Evolutionary conservation across 192 early-diverging fungal genomes (phyloP), one percentile per base, ranked within the genome.

Genomic region (Phycomyces blakesleeanus): DNA sequence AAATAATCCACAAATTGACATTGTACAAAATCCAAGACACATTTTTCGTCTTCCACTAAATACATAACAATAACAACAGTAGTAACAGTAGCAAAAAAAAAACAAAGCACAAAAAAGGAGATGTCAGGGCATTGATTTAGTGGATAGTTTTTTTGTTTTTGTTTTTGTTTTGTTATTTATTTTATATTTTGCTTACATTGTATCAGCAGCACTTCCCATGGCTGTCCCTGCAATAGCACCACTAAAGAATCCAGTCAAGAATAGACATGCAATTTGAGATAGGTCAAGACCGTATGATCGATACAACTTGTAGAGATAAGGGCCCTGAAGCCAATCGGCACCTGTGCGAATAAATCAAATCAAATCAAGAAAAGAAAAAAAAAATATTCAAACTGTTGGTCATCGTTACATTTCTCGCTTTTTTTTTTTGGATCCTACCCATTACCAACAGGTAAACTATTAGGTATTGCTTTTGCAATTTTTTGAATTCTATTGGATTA

Each of bases 151-250:
- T 50, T n/a, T n/a, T n/a, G n/a, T n/a, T n/a, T n/a, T n/a, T n/a
- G n/a, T n/a, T n/a, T n/a, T n/a, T n/a, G n/a, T n/a, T n/a, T n/a
- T n/a, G n/a, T n/a, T n/a, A n/a, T n/a, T n/a, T n/a, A 38, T 18
- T 56, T 29, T 29, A 5, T 55, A n/a, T 7, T 59, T 24, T 47
- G 78, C n/a, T 41, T 79, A 89, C 89, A 76, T 73, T 57, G 74
- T 81, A 59, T 92, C 90, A 12, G 86, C 87, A 14, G 88, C 61
- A 51, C 84, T 83, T 63, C 89, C 90, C 41, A 89, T 66, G 7
- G 86, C 58, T 1, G 87, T 90, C 29, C 89, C 89, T 78, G 86
- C 82, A 47, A 91, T 64, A 8, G 88, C 89, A 39, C 85, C 77
- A 10, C 82, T 82, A 27, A 87, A 63, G 64, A 92, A 92, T 18